phyloP scores from a whole-genome alignment of 768 basidiomycete species.

The Trametes gibbosa region DNA sequence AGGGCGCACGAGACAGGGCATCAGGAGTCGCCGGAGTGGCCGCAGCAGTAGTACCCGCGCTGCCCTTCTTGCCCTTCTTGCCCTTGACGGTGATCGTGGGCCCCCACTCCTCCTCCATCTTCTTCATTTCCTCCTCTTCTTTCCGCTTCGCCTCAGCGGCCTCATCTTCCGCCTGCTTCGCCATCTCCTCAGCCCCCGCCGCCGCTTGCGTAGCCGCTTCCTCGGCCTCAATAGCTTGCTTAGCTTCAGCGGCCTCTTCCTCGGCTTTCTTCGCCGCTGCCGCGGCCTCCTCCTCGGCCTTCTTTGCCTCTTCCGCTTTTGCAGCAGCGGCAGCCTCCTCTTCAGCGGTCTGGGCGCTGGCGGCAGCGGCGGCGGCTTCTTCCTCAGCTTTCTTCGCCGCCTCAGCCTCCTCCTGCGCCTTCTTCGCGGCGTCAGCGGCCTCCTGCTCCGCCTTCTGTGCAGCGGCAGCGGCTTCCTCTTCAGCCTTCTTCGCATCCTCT shows the following conservation, averaged over 20 bases:
- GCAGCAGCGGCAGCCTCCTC: slow-evolving; percentile 1
- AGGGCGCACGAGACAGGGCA: slow-evolving; percentile 19
- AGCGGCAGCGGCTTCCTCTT: slow-evolving; percentile 7
- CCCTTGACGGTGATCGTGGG: slow-evolving; percentile 6
- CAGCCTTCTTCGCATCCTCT: slow-evolving; percentile 5
- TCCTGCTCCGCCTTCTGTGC: slow-evolving; percentile 12
- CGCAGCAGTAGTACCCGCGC: slow-evolving; percentile 1
- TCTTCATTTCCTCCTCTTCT: slow-evolving; percentile 8
- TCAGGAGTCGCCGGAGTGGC: slow-evolving; percentile 4
- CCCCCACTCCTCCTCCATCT: slow-evolving; percentile 16
- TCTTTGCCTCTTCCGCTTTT: slow-evolving; percentile 6
- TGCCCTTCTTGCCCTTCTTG: slow-evolving; percentile 25
- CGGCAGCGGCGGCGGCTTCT: slow-evolving; percentile 12
- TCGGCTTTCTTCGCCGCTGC: neutral
- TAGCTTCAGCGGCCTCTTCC: neutral
- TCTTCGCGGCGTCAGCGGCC: slow-evolving; percentile 5
- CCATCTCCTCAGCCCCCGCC: slow-evolving; percentile 12
- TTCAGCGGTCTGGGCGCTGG: neutral
- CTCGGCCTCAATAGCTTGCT: neutral
- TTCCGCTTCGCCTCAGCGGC: slow-evolving; percentile 1
- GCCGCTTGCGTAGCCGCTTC: neutral
- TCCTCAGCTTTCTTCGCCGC: slow-evolving; percentile 11
- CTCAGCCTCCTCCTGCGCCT: slow-evolving; percentile 9
- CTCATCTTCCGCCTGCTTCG: slow-evolving; percentile 8
- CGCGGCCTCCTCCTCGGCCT: neutral